Conservation (phyloP, 495 filamentous ascomycete genomes). For the Margaritispora aquatica region DNA sequence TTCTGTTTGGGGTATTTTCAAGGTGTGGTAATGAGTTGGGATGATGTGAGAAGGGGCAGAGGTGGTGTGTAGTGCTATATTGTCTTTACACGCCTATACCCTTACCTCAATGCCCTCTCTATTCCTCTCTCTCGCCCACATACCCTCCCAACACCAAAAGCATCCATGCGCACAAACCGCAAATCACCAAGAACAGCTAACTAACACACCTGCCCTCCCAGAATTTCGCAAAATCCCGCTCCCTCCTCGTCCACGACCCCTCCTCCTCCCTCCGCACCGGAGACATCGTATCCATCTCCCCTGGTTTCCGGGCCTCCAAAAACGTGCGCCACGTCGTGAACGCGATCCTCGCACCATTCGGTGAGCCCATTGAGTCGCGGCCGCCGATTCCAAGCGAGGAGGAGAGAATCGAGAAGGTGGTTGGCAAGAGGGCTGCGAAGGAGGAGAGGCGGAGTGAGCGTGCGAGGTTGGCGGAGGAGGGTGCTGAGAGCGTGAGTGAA, state of each 20-base stretch:
- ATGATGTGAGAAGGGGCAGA: too few species aligned
- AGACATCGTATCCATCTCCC: conserved; percentile 73
- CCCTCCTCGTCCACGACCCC: conserved; percentile 69
- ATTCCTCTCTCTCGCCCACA: too few species aligned
- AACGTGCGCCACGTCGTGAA: conserved; percentile 71
- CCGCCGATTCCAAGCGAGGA: conserved; percentile 58
- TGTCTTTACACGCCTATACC: too few species aligned
- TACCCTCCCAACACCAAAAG: too few species aligned
- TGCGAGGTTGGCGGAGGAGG: not conserved
- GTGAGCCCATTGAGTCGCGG: conserved; percentile 51
- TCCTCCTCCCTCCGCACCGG: conserved; percentile 63
- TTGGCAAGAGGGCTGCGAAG: conserved; percentile 43
- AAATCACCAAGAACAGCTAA: not conserved
- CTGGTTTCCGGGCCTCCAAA: conserved; percentile 57
- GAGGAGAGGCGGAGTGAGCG: conserved; percentile 34
- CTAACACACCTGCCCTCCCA: conserved; percentile 19
- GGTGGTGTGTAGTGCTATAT: too few species aligned
- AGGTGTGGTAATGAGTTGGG: too few species aligned
- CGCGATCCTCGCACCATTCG: conserved; percentile 69
- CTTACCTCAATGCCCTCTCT: too few species aligned
- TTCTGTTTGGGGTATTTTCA: too few species aligned
- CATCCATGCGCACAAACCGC: too few species aligned
- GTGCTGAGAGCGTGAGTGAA: not conserved
- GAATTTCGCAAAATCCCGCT: conserved; percentile 41
- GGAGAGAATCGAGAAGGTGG: conserved; percentile 47